Conservation (phyloP, 352 stramenopile genomes). For the Phytophthora sansomeana region DNA sequence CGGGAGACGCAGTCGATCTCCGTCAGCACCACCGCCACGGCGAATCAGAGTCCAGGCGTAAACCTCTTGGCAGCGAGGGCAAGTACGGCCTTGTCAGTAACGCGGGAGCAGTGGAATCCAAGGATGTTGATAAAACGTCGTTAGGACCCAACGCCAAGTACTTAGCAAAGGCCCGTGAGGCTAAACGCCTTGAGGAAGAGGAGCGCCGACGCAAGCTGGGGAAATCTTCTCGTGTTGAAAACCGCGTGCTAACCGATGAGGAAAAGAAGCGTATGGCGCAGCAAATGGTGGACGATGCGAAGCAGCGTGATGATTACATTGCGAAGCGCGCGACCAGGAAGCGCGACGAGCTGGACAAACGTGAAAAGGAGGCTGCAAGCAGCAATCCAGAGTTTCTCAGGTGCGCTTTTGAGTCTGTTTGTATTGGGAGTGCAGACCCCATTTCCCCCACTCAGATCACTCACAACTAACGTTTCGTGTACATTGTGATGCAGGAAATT, state of each 20-base stretch:
- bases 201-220: conserved; percentile 70
- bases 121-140: conserved; percentile 78
- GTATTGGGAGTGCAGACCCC: too few species aligned
- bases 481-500: conserved; percentile 51
- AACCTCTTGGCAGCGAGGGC: conserved; percentile 31
- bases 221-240: conserved; percentile 41
- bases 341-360: conserved; percentile 61
- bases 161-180: conserved; percentile 73
- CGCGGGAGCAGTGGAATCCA: conserved; percentile 66
- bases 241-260: conserved; percentile 52
- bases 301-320: conserved; percentile 72
- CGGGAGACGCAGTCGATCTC: neutral
- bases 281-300: conserved; percentile 82
- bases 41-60: conserved; percentile 28
- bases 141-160: conserved; percentile 85
- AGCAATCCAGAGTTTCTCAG: conserved; percentile 83
- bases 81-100: conserved; percentile 77
- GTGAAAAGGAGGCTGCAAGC: conserved; percentile 50
- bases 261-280: conserved; percentile 66
- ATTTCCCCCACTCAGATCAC: neutral
- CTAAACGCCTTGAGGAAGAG: conserved; percentile 72
- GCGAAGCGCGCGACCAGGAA: conserved; percentile 58
- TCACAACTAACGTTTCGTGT: conserved; percentile 14
- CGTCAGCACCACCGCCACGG: conserved; percentile 14
- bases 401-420: conserved; percentile 32